Base-by-base conservation (phyloP, 768 basidiomycete genomes). In the Trametes meyenii region DNA sequence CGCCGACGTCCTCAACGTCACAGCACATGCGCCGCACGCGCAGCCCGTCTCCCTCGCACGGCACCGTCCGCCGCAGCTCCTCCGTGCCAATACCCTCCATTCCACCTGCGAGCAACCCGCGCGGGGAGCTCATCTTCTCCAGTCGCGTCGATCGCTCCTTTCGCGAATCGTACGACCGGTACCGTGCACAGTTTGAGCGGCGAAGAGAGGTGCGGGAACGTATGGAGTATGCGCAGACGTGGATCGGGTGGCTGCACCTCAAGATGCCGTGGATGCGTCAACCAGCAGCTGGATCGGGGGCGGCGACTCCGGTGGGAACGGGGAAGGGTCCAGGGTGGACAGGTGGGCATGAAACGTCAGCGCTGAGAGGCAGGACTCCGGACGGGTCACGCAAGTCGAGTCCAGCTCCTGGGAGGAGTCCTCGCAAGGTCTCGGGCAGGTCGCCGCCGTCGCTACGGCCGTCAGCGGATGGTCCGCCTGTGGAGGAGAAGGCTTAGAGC, bases 51-150 rank as follows among this genome's bases (percentile, higher is more conserved):
- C 71, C 75, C 45, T 71, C 76, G 12, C 55, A 57, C 12, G 52
- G 64, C 26, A 49, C 63, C 35, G 56, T 66, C 26, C 66, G 73
- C 54, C 81, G 78, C 21, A 74, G 71, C 36, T 79, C 81, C 6
- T 80, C 84, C 29, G 69, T 73, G 26, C 75, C 83, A 16, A 87
- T 93, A 58, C 78, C 88, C 0, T 85, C 92, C n/a, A 96, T 97
- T 43, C 94, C 95, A 2, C 93, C 94, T 0, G 82, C 94, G 14
- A 79, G 80, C 29, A 97, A 94, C 73, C 95, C 96, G 3, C 88
- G 96, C 14, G 96, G 97, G 51, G 97, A 99, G 71, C 85, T 99
- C 61, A 97, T 98, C 57, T 97, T 99, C 76, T 94, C 92, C 2
- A 92, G 89, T 12, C 86, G 92, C 48, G 89, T 99, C 19, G 89